Evolutionary conservation across 495 filamentous ascomycete species (phyloP).

Genomic region (Podospora australis): DNA sequence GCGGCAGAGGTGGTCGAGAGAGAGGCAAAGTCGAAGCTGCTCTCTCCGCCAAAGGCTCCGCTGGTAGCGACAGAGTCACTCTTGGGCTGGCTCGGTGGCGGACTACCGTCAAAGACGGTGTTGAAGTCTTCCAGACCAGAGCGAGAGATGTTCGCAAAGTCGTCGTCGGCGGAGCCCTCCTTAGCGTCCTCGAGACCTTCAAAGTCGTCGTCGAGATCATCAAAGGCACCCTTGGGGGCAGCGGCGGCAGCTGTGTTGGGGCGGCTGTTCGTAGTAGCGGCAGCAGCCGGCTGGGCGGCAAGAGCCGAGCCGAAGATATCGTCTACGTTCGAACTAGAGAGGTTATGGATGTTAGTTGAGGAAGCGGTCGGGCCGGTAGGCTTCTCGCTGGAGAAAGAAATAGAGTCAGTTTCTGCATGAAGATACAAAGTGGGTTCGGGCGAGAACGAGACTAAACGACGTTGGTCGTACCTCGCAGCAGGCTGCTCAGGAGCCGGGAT

Average conservation of each 20-base stretch:
- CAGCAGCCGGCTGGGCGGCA: constrained; percentile 1
- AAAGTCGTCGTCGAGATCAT: constrained; percentile 87
- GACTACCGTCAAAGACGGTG: constrained; percentile 54
- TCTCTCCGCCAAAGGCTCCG: constrained; percentile 38
- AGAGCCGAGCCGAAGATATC: constrained; percentile 27
- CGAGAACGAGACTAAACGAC: constrained; percentile 3
- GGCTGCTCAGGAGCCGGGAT: constrained; percentile 17
- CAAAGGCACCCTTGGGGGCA: constrained; percentile 41
- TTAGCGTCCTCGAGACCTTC: constrained; percentile 80
- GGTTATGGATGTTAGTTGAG: constrained; percentile 8
- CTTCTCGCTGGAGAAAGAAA: constrained; percentile 21
- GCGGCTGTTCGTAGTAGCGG: constrained; percentile 4
- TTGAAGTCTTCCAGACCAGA: constrained; percentile 61
- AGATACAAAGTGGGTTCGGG: neutral
- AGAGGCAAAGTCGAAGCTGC: constrained; percentile 43
- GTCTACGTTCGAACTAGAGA: constrained; percentile 20
- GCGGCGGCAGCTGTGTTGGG: constrained; percentile 13
- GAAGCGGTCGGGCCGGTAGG: constrained; percentile 13
- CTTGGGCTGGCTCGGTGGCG: constrained; percentile 48
- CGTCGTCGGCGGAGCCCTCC: constrained; percentile 83
- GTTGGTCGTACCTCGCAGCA: constrained; percentile 21
- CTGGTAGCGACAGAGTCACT: constrained; percentile 36
- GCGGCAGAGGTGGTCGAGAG: constrained; percentile 35
- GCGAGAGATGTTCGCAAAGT: constrained; percentile 61
- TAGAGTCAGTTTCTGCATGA: constrained; percentile 6